Base-by-base conservation (phyloP, 805 yeast species). In the Saccharomyces cerevisiae region DNA sequence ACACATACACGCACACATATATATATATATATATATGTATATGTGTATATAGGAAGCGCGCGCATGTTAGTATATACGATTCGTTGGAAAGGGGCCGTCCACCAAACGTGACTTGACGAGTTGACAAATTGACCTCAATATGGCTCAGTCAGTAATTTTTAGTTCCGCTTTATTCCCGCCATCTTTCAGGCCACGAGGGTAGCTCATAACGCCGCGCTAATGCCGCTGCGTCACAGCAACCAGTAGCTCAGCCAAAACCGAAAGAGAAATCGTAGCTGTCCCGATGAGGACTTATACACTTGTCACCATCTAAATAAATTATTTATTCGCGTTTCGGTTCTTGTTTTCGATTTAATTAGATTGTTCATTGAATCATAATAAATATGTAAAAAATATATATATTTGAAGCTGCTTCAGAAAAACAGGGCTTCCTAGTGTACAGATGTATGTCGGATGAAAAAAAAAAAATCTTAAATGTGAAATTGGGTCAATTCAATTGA, bases 401-500 rank as follows among this genome's bases (percentile, higher is more conserved):
- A 14, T 31, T 32, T 36, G 43, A 36, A 36, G 43, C 24, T 17
- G 24, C 43, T 8, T 31, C 13, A 31, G 17, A 32, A 32, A 32
- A 24, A 29, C 41, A 32, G 31, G 11, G 41, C 24, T 31, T 49
- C 24, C 17, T 31, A 26, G 17, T 48, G 41, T 30, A 48, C 26
- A 30, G 50, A 30, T 28, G 22, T 48, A 30, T 43, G 55, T 49
- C 48, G 51, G 48, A 49, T 43, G 46, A 24, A 36, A 36, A 36
- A 36, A 36, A 36, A 17, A 17, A 36, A 36, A 36, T 9, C 8
- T 17, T n/a, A 36, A 36, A 36, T 17, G 22, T 36, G 43, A 17
- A 17, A 21, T 36, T 21, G 46, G 59, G 66, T 65, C 68, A 65
- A 65, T 65, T 65, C 68, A 57, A 63, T 63, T 65, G 68, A 65